These are phyloP conservation scores for Aspergillus brunneoviolaceus DNA, from an alignment of 2,329 filamentous ascomycete species.

Conservation along the genomic window DNA sequence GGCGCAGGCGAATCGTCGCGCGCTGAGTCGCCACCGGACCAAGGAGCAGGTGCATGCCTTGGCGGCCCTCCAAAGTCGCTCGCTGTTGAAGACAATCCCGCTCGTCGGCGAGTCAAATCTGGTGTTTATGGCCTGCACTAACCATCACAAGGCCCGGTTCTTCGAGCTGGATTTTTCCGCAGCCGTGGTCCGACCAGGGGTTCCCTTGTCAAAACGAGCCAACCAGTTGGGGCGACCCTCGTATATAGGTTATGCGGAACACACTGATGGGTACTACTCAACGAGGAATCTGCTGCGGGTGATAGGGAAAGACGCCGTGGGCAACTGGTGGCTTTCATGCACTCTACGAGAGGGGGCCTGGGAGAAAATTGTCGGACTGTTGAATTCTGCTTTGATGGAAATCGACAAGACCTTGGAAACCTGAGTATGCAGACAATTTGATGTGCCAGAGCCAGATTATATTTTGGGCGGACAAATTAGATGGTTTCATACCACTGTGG, in stretches of 20 bases:
- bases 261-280: neutral
- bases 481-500: too few species aligned
- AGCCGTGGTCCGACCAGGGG: slow-evolving; percentile 18
- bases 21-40: slow-evolving; percentile 20
- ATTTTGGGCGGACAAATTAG: too few species aligned
- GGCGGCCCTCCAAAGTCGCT: slow-evolving; percentile 9
- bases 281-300: slow-evolving; percentile 22
- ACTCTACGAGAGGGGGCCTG: slow-evolving; percentile 23
- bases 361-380: slow-evolving; percentile 8
- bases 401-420: neutral
- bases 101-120: slow-evolving; percentile 34
- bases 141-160: slow-evolving; percentile 42
- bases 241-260: slow-evolving; percentile 10
- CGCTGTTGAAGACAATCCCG: slow-evolving; percentile 19
- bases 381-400: neutral
- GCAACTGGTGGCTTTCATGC: slow-evolving; percentile 34
- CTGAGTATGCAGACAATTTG: too few species aligned
- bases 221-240: slow-evolving; percentile 15
- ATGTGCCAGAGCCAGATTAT: too few species aligned
- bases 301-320: slow-evolving; percentile 34
- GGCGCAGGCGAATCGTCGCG: slow-evolving; percentile 15
- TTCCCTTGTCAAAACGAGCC: slow-evolving; percentile 1
- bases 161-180: slow-evolving; percentile 41
- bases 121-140: slow-evolving; percentile 39
- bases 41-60: slow-evolving; percentile 21